Evolutionary conservation across 106 monocot genomes (phyloP).

Genomic region (Acorus calamus): DNA sequence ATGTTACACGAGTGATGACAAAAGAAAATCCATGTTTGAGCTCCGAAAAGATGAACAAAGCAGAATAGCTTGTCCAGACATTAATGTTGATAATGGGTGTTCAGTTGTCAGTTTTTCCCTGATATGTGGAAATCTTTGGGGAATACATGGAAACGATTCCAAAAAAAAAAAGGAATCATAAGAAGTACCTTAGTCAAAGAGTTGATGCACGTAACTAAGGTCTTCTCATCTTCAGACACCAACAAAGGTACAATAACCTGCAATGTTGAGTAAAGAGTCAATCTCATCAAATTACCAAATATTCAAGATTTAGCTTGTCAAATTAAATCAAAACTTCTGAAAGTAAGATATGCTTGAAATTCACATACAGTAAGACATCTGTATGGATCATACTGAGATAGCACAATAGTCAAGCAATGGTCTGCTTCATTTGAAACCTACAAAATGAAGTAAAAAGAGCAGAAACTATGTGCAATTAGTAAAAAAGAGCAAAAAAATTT

Average conservation of each 20-base stretch:
- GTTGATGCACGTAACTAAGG: slow-evolving; percentile 86
- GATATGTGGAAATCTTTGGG: background rate
- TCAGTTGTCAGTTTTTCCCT: too few relatives aligned
- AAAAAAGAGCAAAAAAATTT: too few relatives aligned
- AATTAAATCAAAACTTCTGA: background rate
- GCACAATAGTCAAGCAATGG: slow-evolving; percentile 51
- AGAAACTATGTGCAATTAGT: too few relatives aligned
- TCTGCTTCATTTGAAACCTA: slow-evolving; percentile 93
- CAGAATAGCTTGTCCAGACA: too few relatives aligned
- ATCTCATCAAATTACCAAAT: background rate
- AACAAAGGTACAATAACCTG: slow-evolving; percentile 83
- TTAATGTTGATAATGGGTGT: too few relatives aligned
- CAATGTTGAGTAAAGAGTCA: slow-evolving; percentile 5
- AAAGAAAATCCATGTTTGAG: too few relatives aligned
- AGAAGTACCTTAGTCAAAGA: slow-evolving; percentile 86
- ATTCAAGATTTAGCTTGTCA: background rate
- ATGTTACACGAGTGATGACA: too few relatives aligned
- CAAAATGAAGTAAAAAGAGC: slow-evolving; percentile 2
- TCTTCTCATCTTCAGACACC: slow-evolving; percentile 92
- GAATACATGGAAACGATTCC: background rate
- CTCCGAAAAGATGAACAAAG: too few relatives aligned
- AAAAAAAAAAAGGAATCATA: background rate
- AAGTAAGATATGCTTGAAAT: background rate
- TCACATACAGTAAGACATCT: slow-evolving; percentile 85
- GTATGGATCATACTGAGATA: slow-evolving; percentile 77